A percentile compares a stretch with the other conserved stretches of the same genome.
phyloP scores from a whole-genome alignment of 202 grass and related monocot species.

The Panicum hallii region DNA sequence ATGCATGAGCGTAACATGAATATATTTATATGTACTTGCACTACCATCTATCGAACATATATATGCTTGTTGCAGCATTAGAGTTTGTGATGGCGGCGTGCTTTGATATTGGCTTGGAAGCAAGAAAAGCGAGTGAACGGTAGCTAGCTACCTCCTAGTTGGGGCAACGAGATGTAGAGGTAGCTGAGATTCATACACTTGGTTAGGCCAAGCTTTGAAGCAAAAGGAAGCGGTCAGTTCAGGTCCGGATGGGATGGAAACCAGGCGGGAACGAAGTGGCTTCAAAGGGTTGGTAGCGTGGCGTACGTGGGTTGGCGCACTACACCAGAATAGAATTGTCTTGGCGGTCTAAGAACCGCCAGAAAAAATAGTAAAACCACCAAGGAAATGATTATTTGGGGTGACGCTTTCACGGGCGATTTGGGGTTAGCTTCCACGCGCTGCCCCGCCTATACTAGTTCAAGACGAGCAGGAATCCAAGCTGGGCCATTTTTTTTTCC shows the following conservation, averaged over 20 bases:
- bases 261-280: not conserved
- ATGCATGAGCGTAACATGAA: not conserved
- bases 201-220: conserved; percentile 32
- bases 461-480: too few species aligned
- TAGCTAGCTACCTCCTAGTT: too few species aligned
- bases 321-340: too few species aligned
- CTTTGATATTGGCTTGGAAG: conserved; percentile 50
- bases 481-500: too few species aligned
- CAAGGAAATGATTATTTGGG: too few species aligned
- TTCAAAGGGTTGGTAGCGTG: not conserved
- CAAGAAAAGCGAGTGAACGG: too few species aligned
- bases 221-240: conserved; percentile 48
- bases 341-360: too few species aligned
- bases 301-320: not conserved
- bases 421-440: too few species aligned
- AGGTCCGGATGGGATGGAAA: not conserved
- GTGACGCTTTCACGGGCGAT: too few species aligned
- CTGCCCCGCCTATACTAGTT: too few species aligned
- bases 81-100: not conserved
- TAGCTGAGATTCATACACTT: conserved; percentile 22
- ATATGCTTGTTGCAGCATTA: not conserved
- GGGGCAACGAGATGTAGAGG: too few species aligned
- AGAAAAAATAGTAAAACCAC: too few species aligned
- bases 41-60: not conserved
- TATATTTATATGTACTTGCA: not conserved